Evolutionary conservation across 192 early-diverging fungal species (phyloP), one percentile per base, ranked within the genome.

Genomic region (Chytriomyces hyalinus): DNA sequence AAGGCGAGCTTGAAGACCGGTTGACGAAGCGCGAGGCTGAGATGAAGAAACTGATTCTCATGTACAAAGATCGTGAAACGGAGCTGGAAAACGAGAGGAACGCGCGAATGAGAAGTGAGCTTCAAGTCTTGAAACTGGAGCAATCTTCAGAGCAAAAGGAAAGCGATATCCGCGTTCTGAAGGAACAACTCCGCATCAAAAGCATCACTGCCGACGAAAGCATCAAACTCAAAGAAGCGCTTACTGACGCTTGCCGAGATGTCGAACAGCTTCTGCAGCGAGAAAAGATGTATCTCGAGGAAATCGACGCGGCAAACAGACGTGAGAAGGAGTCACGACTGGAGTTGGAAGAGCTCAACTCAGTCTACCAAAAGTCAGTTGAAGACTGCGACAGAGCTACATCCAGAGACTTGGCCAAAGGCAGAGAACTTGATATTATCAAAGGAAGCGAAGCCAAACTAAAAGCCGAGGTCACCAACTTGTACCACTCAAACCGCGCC

Each of bases 291-390:
- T 80, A 79, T 44, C 45, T 82, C 13, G 65, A 51, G 8, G 87
- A 88, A 69, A 36, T 88, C 45, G 87, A 88, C 43, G 73, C 84
- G 49, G 65, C 64, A 4, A 53, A 68, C 1, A 15, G 6, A 3
- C 67, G 77, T 7, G 84, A 86, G 51, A 68, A 79, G 36, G 81
- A 84, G 70, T 64, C 85, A 28, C 78, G 70, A 45, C 43, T 26
- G 0, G 77, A 88, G 63, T 48, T 88, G 11, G 83, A 83, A 22
- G 84, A 84, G 6, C 65, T 83, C 4, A 73, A 84, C 9, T 72
- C 68, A 13, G 46, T 62, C 11, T 76, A 86, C 43, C 80, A 77
- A 28, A 74, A 81, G 50, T 13, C 67, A 15, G 10, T 72, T 28
- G 62, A 24, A n/a, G 84, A 88, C 59, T 73, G 83, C 26, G 79